phyloP scores from a whole-genome alignment of 148 eudicot species.

The Silene conica region DNA sequence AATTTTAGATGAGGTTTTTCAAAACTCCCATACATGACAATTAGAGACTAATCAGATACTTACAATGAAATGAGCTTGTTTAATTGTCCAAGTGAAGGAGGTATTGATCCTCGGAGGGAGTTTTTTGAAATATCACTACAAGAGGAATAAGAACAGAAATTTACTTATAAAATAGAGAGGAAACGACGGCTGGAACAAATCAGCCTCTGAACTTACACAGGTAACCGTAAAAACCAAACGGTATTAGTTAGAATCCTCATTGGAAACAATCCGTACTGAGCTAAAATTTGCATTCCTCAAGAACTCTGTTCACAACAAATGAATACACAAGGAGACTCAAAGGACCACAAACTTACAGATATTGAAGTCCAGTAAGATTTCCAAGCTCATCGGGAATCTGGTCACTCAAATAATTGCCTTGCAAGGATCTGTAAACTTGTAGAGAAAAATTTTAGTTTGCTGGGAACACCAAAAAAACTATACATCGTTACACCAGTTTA shows the following conservation, averaged over 20 bases:
- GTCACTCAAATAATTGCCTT: conserved; percentile 81
- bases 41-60: conserved; percentile 32
- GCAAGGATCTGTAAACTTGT: conserved; percentile 57
- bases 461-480: not conserved
- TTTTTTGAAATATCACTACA: conserved; percentile 88
- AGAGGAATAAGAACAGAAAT: conserved; percentile 25
- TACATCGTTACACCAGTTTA: not conserved
- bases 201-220: not conserved
- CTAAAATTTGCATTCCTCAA: not conserved
- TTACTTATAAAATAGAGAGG: not conserved
- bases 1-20: conserved; percentile 1
- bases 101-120: conserved; percentile 71
- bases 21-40: conserved; percentile 4
- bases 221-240: not conserved
- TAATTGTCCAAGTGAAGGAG: conserved; percentile 75
- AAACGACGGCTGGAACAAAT: not conserved
- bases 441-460: conserved; percentile 10
- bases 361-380: conserved; percentile 65
- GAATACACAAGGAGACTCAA: not conserved
- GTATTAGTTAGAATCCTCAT: not conserved
- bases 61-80: conserved; percentile 63
- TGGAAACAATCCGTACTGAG: not conserved
- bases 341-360: conserved; percentile 56
- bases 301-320: not conserved
- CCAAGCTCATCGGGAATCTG: conserved; percentile 75